phyloP scores from a whole-genome alignment of 1,284 basidiomycete species.

The Apiotrichum montevideense region DNA sequence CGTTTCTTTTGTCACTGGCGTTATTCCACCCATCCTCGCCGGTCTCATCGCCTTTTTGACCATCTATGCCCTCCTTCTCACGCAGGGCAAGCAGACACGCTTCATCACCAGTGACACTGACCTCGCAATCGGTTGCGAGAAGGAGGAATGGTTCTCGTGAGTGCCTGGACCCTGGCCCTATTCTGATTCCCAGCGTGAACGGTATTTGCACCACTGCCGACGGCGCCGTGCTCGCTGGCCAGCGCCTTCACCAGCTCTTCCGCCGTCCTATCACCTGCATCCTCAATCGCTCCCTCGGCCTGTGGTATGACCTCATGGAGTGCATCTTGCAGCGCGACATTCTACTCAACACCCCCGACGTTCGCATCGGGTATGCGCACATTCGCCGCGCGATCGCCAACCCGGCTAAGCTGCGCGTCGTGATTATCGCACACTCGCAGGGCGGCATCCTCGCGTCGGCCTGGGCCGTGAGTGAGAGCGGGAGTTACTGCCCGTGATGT shows the following conservation, averaged over 20 bases:
- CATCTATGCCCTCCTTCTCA: conserved; percentile 1
- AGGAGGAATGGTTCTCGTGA: conserved; percentile 31
- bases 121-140: conserved; percentile 7
- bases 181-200: conserved; percentile 23
- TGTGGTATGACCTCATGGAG: conserved; percentile 35
- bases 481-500: not conserved
- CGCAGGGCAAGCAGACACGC: conserved; percentile 3
- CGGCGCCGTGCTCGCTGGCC: conserved; percentile 21
- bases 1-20: not conserved
- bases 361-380: conserved; percentile 21
- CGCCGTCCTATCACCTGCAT: conserved; percentile 27
- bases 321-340: conserved; percentile 35
- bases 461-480: conserved; percentile 19
- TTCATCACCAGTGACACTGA: conserved; percentile 1
- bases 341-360: conserved; percentile 22
- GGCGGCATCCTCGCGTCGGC: conserved; percentile 33
- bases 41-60: conserved; percentile 4
- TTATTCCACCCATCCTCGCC: conserved; percentile 12
- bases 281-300: conserved; percentile 30
- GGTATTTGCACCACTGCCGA: conserved; percentile 26
- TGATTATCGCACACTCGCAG: conserved; percentile 36
- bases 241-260: conserved; percentile 25
- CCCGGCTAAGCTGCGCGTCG: conserved; percentile 21
- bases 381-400: conserved; percentile 14
- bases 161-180: conserved; percentile 4